phyloP scores from a whole-genome alignment of 257 asterid species.

The Osmanthus fragrans region DNA sequence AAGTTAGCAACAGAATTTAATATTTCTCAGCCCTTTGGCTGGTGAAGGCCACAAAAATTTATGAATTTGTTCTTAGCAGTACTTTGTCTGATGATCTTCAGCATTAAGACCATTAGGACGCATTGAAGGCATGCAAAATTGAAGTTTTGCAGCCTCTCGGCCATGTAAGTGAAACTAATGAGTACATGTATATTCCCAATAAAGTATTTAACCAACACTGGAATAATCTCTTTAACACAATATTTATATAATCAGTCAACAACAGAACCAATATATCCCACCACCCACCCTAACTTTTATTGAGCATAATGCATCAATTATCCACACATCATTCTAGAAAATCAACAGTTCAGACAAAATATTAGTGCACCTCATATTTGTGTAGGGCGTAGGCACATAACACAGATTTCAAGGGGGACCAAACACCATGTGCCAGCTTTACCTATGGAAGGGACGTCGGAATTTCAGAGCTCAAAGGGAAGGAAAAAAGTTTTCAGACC shows the following conservation, averaged over 20 bases:
- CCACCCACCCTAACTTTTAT: background rate
- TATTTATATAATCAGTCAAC: background rate
- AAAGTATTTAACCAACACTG: background rate
- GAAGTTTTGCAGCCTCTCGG: conserved; percentile 5
- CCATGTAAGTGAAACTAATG: background rate
- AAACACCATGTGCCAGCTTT: background rate
- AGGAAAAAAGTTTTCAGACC: background rate
- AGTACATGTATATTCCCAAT: background rate
- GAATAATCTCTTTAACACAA: background rate
- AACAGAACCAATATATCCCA: background rate
- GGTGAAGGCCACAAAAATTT: background rate
- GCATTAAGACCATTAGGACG: background rate
- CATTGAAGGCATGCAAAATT: conserved; percentile 6
- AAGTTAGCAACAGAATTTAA: background rate
- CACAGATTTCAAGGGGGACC: background rate
- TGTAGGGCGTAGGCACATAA: background rate
- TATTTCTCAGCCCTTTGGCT: background rate
- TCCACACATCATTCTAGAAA: background rate
- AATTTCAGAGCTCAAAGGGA: background rate
- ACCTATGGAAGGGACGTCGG: background rate
- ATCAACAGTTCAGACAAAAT: background rate
- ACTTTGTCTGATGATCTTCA: background rate
- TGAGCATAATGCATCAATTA: background rate
- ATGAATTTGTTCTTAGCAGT: background rate
- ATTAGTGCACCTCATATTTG: background rate